A percentile compares a stretch with the other conserved stretches of the same genome.
phyloP scores from a whole-genome alignment of 768 basidiomycete genomes.

The Tephrocybe sp. region DNA sequence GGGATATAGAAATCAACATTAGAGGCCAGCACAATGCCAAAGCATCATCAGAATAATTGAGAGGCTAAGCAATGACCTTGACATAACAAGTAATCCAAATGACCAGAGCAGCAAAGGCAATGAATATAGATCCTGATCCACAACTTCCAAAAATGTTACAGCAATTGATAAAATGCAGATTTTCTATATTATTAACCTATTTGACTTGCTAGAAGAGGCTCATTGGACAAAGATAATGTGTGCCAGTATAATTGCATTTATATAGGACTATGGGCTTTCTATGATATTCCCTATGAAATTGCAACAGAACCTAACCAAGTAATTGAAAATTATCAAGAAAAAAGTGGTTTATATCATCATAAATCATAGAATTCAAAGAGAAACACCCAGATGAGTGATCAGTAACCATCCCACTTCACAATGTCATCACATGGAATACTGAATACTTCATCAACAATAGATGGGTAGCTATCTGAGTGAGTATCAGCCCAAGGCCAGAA shows the following conservation, averaged over 20 bases:
- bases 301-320: too few species aligned
- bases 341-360: too few species aligned
- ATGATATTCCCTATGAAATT: not conserved
- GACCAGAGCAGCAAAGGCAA: constrained; percentile 27
- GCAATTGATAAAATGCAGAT: constrained; percentile 27
- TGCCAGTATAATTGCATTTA: constrained; percentile 38
- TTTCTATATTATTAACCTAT: constrained; percentile 33
- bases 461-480: not conserved
- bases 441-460: not conserved
- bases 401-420: not conserved
- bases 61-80: constrained; percentile 16
- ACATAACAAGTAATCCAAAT: constrained; percentile 32
- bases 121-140: constrained; percentile 24
- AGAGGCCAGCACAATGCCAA: constrained; percentile 18
- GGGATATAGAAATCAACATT: constrained; percentile 26
- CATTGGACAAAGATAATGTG: constrained; percentile 32
- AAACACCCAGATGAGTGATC: not conserved
- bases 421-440: not conserved
- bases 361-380: not conserved
- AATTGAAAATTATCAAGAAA: too few species aligned
- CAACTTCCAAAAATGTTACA: constrained; percentile 31
- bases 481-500: not conserved
- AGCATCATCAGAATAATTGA: constrained; percentile 35
- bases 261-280: constrained; percentile 21
- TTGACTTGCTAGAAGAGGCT: constrained; percentile 28